Percentiles rank a stretch among this genome's conserved stretches.
Conservation (phyloP, 192 early-diverging fungal genomes). For the Gryganskiella cystojenkinii region DNA sequence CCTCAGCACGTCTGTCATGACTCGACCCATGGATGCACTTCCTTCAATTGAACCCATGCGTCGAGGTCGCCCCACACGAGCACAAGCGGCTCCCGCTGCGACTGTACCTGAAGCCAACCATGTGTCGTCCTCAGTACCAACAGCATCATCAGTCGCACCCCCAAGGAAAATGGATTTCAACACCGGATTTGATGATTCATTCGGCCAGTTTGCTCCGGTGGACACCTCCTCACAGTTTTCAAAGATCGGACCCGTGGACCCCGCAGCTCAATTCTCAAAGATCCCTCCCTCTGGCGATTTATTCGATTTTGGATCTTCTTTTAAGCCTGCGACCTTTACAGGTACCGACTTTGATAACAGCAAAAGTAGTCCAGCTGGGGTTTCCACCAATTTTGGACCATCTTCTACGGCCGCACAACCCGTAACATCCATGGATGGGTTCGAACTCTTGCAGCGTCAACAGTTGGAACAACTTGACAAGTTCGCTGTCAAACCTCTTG, state of each 20-base stretch:
- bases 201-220: slow-evolving; percentile 27
- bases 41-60: slow-evolving; percentile 85
- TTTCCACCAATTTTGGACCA: not conserved
- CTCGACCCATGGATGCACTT: slow-evolving; percentile 54
- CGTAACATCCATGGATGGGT: slow-evolving; percentile 6
- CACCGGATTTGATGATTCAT: slow-evolving; percentile 49
- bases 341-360: not conserved
- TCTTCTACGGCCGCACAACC: not conserved
- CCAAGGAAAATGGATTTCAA: slow-evolving; percentile 11
- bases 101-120: not conserved
- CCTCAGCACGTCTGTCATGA: slow-evolving; percentile 40
- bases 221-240: slow-evolving; percentile 43
- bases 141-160: slow-evolving; percentile 3
- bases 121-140: not conserved
- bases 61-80: slow-evolving; percentile 83
- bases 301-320: slow-evolving; percentile 37
- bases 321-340: no score
- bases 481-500: slow-evolving; percentile 13
- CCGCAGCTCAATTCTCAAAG: slow-evolving; percentile 40
- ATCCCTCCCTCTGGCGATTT: slow-evolving; percentile 24
- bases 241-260: slow-evolving; percentile 20
- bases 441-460: slow-evolving; percentile 29
- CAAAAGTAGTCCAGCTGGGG: not conserved
- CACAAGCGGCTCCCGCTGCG: slow-evolving; percentile 5
- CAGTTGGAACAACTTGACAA: slow-evolving; percentile 41